Conservation (phyloP, 2,329 filamentous ascomycete species). For the Colletotrichum horii region DNA sequence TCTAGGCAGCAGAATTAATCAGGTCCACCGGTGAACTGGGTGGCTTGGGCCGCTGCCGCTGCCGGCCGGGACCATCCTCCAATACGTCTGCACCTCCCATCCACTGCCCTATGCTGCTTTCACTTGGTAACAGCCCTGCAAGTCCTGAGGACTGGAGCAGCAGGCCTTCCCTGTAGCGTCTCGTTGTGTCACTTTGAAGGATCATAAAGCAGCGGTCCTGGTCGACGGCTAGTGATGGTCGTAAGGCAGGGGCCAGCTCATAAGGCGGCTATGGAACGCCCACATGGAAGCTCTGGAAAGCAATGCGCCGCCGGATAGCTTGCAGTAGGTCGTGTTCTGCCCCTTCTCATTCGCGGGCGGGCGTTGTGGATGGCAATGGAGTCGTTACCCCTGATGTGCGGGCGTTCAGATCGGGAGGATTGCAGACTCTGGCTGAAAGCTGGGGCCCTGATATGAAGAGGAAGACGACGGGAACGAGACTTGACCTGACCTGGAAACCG, state of each 20-base stretch:
- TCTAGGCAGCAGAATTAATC: slow-evolving; percentile 18
- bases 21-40: background rate
- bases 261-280: background rate
- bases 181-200: background rate
- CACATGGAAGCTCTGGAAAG: slow-evolving; percentile 9
- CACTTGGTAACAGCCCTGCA: background rate
- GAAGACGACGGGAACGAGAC: background rate
- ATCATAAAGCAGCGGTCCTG: background rate
- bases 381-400: background rate
- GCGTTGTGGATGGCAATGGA: background rate
- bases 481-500: background rate
- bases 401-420: background rate
- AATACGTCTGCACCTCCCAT: background rate
- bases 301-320: background rate
- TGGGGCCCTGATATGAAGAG: background rate
- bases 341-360: background rate
- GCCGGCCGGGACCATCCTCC: background rate
- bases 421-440: background rate
- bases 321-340: background rate
- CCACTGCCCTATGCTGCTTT: background rate
- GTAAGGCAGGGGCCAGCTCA: background rate
- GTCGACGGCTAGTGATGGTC: background rate
- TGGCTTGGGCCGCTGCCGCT: slow-evolving; percentile 11
- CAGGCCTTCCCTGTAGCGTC: background rate
- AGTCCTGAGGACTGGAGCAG: background rate